Evolutionary conservation across 139 green algal genomes (phyloP).

Genomic region (Haematococcus lacustris): DNA sequence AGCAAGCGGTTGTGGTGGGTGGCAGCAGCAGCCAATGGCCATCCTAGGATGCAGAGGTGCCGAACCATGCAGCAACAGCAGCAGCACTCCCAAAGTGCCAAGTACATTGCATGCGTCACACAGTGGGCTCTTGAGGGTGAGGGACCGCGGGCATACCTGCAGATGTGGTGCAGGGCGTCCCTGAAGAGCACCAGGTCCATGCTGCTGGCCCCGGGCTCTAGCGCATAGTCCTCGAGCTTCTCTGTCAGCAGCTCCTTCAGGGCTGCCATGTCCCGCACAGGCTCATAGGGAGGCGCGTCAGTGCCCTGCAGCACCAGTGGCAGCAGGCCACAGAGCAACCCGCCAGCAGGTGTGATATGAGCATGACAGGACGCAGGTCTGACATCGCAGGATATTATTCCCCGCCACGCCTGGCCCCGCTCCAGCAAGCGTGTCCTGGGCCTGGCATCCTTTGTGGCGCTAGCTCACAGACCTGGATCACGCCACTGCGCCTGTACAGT

Average conservation of each 20-base stretch:
- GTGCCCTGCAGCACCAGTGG: background rate
- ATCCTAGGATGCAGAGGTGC: too few relatives aligned
- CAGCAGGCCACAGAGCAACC: background rate
- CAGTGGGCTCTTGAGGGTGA: too few relatives aligned
- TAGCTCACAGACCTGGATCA: too few relatives aligned
- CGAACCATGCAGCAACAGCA: too few relatives aligned
- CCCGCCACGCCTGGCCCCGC: background rate
- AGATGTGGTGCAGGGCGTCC: conserved; percentile 78
- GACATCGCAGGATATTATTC: background rate
- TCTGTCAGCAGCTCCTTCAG: conserved; percentile 65
- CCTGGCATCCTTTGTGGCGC: background rate
- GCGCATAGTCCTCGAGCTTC: conserved; percentile 72
- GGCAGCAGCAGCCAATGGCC: too few relatives aligned
- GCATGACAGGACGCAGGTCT: background rate
- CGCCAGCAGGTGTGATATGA: background rate
- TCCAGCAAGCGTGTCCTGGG: background rate
- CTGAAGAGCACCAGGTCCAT: conserved; percentile 83
- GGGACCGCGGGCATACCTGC: conserved; percentile 20
- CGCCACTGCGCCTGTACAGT: too few relatives aligned
- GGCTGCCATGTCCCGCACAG: conserved; percentile 44
- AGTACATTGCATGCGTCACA: too few relatives aligned
- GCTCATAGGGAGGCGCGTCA: conserved; percentile 71
- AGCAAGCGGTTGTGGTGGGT: too few relatives aligned
- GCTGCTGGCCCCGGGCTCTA: conserved; percentile 58
- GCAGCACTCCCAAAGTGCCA: too few relatives aligned